Evolutionary conservation across 768 basidiomycete genomes (phyloP).

Genomic region (Hortiboletus flavorubellus): DNA sequence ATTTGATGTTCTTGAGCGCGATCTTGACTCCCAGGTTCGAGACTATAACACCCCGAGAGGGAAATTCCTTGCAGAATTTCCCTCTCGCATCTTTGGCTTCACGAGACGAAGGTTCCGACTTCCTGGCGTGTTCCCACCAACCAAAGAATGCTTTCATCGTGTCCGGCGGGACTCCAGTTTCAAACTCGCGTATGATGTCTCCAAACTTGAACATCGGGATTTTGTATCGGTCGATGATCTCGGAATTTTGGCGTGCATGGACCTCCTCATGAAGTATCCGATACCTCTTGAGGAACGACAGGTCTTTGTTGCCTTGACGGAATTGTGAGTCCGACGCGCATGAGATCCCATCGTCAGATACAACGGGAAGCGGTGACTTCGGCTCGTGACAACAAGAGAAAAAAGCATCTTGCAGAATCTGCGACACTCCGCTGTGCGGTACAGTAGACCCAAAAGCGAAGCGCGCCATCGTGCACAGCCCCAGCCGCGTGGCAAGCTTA

Average conservation of each 20-base stretch:
- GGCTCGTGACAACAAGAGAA: conserved; percentile 2
- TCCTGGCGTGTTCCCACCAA: conserved; percentile 10
- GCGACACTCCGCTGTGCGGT: conserved; percentile 29
- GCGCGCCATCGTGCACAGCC: conserved; percentile 75
- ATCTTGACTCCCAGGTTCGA: background rate
- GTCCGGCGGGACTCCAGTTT: conserved; percentile 4
- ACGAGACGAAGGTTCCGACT: background rate
- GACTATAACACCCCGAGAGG: conserved; percentile 35
- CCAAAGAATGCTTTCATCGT: conserved; percentile 7
- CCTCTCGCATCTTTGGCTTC: background rate
- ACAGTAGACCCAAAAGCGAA: conserved; percentile 54
- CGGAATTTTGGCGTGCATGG: background rate
- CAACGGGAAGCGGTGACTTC: conserved; percentile 13
- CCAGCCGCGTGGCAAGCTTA: conserved; percentile 19
- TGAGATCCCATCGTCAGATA: conserved; percentile 7
- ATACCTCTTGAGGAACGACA: conserved; percentile 8
- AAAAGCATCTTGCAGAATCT: conserved; percentile 13
- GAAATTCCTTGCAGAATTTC: conserved; percentile 36
- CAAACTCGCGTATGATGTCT: conserved; percentile 14
- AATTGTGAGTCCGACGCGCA: background rate
- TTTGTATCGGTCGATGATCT: conserved; percentile 6
- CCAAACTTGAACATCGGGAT: background rate
- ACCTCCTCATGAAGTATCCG: conserved; percentile 2
- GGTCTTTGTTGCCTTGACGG: conserved; percentile 1
- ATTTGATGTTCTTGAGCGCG: conserved; percentile 58